Conservation (phyloP, 768 basidiomycete genomes). For the Trametes sanguinea region DNA sequence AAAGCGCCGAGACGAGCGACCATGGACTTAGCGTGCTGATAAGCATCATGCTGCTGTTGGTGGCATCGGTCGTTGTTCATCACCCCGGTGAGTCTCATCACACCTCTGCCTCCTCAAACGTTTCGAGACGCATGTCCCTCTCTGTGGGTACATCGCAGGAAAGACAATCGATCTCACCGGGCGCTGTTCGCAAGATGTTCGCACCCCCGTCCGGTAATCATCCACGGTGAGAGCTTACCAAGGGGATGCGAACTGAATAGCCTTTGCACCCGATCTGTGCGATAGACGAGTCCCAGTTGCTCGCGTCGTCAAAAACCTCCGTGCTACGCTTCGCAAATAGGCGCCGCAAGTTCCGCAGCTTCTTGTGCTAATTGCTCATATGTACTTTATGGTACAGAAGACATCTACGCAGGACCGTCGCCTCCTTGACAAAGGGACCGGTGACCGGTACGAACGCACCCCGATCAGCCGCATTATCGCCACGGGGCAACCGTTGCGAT, state of each 20-base stretch:
- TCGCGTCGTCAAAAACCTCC: background rate
- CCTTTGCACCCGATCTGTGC: background rate
- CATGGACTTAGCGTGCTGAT: background rate
- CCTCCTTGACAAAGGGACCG: background rate
- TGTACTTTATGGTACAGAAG: slow-evolving; percentile 9
- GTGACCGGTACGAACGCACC: background rate
- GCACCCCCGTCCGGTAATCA: background rate
- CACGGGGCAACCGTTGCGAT: background rate
- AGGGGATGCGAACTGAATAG: background rate
- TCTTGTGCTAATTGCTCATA: background rate
- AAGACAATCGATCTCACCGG: slow-evolving; percentile 1
- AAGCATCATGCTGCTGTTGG: background rate
- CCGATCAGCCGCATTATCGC: background rate
- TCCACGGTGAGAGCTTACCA: background rate
- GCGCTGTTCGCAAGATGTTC: background rate
- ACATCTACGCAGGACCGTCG: background rate
- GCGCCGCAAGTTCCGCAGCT: background rate
- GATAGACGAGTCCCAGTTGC: background rate
- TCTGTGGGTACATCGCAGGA: background rate
- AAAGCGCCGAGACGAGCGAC: background rate
- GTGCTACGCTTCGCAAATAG: background rate
- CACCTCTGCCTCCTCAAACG: too few relatives aligned
- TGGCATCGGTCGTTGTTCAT: background rate
- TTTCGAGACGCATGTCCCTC: too few relatives aligned
- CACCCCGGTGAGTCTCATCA: too few relatives aligned